Conservation (phyloP, 164 flowering plant genomes). For the Echeveria elegans region DNA sequence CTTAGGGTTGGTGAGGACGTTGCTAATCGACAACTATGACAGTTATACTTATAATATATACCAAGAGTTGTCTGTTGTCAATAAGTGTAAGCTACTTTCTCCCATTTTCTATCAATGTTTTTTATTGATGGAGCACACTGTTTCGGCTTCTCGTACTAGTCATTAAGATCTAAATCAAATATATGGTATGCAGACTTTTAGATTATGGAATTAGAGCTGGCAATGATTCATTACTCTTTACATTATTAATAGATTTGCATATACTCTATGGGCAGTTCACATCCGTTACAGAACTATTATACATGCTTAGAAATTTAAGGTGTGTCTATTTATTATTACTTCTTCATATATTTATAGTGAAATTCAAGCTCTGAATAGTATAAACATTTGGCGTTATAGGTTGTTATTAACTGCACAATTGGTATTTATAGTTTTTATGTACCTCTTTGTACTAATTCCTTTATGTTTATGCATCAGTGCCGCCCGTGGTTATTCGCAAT, state of each 20-base stretch:
- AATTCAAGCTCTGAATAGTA: too few species aligned
- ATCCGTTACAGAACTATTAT: too few species aligned
- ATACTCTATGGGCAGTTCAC: too few species aligned
- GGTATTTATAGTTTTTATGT: background rate
- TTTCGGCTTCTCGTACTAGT: background rate
- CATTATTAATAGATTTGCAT: too few species aligned
- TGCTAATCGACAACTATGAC: slow-evolving; percentile 94
- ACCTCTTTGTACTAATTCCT: background rate
- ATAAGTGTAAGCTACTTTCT: slow-evolving; percentile 54
- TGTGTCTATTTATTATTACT: too few species aligned
- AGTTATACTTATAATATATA: slow-evolving; percentile 95
- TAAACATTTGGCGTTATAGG: background rate
- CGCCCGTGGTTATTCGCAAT: slow-evolving; percentile 86
- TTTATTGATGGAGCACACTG: background rate
- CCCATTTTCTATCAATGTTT: background rate
- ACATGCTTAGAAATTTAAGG: too few species aligned
- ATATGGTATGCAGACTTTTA: background rate
- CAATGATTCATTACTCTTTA: too few species aligned
- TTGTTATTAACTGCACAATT: too few species aligned
- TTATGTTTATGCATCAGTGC: slow-evolving; percentile 35
- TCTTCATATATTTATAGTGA: too few species aligned
- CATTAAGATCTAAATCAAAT: background rate
- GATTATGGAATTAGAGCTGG: background rate
- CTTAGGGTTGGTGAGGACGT: slow-evolving; percentile 61
- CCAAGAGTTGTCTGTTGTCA: slow-evolving; percentile 70